Conservation (phyloP, 495 filamentous ascomycete species). For the Penicillium waksmanii region DNA sequence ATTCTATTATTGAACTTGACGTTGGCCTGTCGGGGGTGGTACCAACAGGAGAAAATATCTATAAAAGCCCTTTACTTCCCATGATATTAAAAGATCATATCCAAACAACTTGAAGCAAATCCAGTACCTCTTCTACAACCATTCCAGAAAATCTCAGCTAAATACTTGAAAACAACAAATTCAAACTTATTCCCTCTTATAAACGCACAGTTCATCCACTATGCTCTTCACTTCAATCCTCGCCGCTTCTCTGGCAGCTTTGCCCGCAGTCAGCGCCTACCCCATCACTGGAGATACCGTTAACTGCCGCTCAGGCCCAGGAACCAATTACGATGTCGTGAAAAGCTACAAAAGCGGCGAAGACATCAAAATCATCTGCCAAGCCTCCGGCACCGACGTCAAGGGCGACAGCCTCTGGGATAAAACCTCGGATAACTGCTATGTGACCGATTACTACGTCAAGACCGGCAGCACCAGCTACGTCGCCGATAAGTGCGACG, state of each 20-base stretch:
- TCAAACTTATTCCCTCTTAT: too few species aligned
- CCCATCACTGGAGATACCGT: slow-evolving; percentile 17
- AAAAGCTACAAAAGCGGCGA: slow-evolving; percentile 18
- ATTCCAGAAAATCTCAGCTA: too few species aligned
- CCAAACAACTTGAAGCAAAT: too few species aligned
- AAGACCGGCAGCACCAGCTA: slow-evolving; percentile 21
- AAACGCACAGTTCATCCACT: not conserved
- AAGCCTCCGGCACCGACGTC: slow-evolving; percentile 14
- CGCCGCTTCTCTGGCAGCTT: slow-evolving; percentile 10
- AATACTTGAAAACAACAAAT: too few species aligned
- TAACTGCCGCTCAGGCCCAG: slow-evolving; percentile 24
- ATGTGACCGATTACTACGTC: slow-evolving; percentile 26
- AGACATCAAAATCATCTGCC: slow-evolving; percentile 18
- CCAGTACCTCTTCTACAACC: too few species aligned
- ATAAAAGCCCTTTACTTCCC: too few species aligned
- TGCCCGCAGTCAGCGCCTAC: slow-evolving; percentile 18
- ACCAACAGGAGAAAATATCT: too few species aligned
- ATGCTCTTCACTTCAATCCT: slow-evolving; percentile 18
- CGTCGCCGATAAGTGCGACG: slow-evolving; percentile 16
- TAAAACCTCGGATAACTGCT: slow-evolving; percentile 25
- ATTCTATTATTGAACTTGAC: too few species aligned
- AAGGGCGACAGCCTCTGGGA: slow-evolving; percentile 24
- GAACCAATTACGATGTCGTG: slow-evolving; percentile 17
- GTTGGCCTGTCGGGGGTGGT: too few species aligned
- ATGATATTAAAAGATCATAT: too few species aligned